These are phyloP conservation scores for Paramyrothecium roridum DNA, from an alignment of 2,329 filamentous ascomycete genomes.

Conservation along the genomic window DNA sequence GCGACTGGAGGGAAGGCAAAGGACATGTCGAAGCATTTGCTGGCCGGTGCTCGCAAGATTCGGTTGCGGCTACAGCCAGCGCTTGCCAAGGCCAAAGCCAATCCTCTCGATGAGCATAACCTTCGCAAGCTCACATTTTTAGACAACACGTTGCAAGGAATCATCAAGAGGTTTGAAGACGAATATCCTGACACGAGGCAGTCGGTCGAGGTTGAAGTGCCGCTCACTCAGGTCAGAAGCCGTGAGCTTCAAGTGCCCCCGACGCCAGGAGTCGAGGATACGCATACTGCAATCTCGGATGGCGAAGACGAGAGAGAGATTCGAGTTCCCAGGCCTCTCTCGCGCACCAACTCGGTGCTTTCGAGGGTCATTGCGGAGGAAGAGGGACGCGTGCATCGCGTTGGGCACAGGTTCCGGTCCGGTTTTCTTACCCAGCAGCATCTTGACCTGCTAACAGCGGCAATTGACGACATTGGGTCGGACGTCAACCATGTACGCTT, in stretches of 20 bases:
- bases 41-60: conserved; percentile 87
- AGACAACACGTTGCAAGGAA: conserved; percentile 81
- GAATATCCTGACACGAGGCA: conserved; percentile 86
- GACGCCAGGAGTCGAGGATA: conserved; percentile 27
- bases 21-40: conserved; percentile 88
- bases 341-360: conserved; percentile 51
- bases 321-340: conserved; percentile 36
- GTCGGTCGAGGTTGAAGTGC: conserved; percentile 3
- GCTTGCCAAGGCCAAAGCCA: conserved; percentile 68
- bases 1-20: conserved; percentile 63
- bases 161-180: conserved; percentile 94
- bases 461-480: conserved; percentile 45
- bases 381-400: conserved; percentile 53
- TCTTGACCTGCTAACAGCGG: conserved; percentile 41
- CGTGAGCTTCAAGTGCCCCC: conserved; percentile 9
- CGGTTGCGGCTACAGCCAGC: conserved; percentile 79
- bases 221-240: not conserved
- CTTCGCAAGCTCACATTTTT: conserved; percentile 85
- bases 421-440: conserved; percentile 51
- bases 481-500: conserved; percentile 49
- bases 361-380: conserved; percentile 54
- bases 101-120: conserved; percentile 67
- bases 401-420: conserved; percentile 54
- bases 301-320: conserved; percentile 46
- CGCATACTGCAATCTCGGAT: conserved; percentile 37